phyloP scores from a whole-genome alignment of 2,329 filamentous ascomycete species.

The Aureobasidium musti region DNA sequence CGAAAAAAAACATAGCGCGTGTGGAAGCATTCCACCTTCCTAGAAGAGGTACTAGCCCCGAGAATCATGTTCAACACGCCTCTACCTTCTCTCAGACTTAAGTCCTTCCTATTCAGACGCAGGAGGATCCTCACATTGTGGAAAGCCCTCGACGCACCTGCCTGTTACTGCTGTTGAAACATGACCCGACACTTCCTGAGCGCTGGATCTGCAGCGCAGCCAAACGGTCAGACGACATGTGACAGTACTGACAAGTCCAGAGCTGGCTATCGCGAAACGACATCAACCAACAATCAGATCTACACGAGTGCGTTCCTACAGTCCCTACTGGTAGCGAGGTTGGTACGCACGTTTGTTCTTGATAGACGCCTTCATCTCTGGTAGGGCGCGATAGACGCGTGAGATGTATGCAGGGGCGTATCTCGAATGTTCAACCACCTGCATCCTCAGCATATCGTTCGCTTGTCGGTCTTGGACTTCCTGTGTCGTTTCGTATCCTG shows the following conservation, averaged over 20 bases:
- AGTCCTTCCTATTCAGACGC: conserved; percentile 1
- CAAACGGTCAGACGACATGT: conserved; percentile 16
- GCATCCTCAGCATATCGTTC: conserved; percentile 1
- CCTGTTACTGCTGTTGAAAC: neutral
- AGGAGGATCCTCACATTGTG: neutral
- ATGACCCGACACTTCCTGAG: conserved; percentile 1
- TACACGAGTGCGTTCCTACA: neutral
- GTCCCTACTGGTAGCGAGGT: neutral
- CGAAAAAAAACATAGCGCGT: neutral
- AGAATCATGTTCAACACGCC: conserved; percentile 5
- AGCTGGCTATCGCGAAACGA: conserved; percentile 2
- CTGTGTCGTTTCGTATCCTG: conserved; percentile 1
- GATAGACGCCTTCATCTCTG: neutral
- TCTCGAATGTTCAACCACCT: neutral
- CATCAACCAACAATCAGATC: neutral
- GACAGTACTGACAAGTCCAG: conserved; percentile 1
- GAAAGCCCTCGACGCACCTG: neutral
- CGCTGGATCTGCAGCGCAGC: neutral
- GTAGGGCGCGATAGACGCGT: conserved; percentile 5
- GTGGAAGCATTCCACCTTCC: conserved; percentile 8
- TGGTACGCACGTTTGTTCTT: neutral
- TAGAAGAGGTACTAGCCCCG: neutral
- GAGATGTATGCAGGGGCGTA: conserved; percentile 21
- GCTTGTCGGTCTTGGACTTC: conserved; percentile 17
- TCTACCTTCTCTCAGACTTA: neutral